Conservation (phyloP, 768 basidiomycete genomes). For the Leucocoprinus sp. region DNA sequence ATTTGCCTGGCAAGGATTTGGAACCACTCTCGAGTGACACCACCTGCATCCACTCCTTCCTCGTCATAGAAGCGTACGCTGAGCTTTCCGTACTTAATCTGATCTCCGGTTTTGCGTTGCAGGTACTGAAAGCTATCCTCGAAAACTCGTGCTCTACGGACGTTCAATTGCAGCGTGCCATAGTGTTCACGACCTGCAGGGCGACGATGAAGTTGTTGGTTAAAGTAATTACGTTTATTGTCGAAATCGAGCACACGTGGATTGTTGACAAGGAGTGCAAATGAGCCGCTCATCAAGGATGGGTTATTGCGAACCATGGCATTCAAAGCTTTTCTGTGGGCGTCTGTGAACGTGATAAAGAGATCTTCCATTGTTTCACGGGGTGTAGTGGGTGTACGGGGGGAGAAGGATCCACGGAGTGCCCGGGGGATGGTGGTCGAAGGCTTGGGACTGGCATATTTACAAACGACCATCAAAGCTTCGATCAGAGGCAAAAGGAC, state of each 20-base stretch:
- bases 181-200: conserved; percentile 75
- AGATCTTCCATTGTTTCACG: conserved; percentile 82
- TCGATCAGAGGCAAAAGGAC: conserved; percentile 93
- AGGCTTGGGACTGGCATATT: conserved; percentile 76
- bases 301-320: conserved; percentile 98
- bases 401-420: conserved; percentile 59
- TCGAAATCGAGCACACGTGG: conserved; percentile 97
- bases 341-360: conserved; percentile 89
- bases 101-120: conserved; percentile 84
- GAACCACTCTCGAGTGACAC: conserved; percentile 98
- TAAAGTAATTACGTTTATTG: conserved; percentile 97
- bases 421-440: conserved; percentile 36
- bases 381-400: conserved; percentile 58
- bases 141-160: conserved; percentile 86
- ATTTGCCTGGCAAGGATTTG: conserved; percentile 96
- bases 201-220: conserved; percentile 83
- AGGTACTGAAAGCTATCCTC: conserved; percentile 95
- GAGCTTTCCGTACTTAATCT: conserved; percentile 97
- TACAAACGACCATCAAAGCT: conserved; percentile 97
- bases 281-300: conserved; percentile 95
- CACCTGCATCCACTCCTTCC: conserved; percentile 97
- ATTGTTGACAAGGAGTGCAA: conserved; percentile 93
- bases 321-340: conserved; percentile 89
- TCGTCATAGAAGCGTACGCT: conserved; percentile 95
- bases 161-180: conserved; percentile 77